These are phyloP conservation scores for Nitzschia palea DNA, from an alignment of 108 stramenopile genomes.

Conservation along the genomic window DNA sequence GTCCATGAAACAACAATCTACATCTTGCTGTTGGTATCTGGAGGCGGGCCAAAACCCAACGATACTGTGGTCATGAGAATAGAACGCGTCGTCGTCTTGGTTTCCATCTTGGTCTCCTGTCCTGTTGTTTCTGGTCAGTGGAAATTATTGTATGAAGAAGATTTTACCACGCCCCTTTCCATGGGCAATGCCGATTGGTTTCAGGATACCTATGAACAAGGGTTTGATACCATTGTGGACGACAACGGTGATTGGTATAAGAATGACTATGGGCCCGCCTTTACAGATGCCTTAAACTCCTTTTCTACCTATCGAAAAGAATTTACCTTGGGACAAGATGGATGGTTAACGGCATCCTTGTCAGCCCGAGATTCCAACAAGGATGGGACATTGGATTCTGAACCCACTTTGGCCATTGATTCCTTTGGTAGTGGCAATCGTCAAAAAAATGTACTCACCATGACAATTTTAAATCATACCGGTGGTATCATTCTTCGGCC, in stretches of 20 bases:
- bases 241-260: slow-evolving; percentile 17
- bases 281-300: slow-evolving; percentile 14
- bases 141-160: slow-evolving; percentile 28
- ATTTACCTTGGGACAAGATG: slow-evolving; percentile 18
- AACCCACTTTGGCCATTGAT: slow-evolving; percentile 7
- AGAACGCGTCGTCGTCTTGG: no score
- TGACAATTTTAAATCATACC: slow-evolving; percentile 9
- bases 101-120: no score
- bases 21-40: no score
- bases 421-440: not conserved
- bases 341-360: slow-evolving; percentile 23
- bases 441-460: slow-evolving; percentile 5
- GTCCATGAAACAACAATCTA: no score
- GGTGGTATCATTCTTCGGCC: slow-evolving; percentile 18
- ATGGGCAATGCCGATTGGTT: slow-evolving; percentile 3
- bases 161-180: slow-evolving; percentile 14
- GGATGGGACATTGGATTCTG: slow-evolving; percentile 1
- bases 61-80: no score
- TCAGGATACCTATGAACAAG: slow-evolving; percentile 13
- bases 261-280: slow-evolving; percentile 32
- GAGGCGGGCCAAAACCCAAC: no score
- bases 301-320: slow-evolving; percentile 31
- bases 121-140: no score
- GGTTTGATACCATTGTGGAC: slow-evolving; percentile 27
- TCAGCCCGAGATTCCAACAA: slow-evolving; percentile 28